Conservation (phyloP, 345 rosid species). For the Gossypium herbaceum region DNA sequence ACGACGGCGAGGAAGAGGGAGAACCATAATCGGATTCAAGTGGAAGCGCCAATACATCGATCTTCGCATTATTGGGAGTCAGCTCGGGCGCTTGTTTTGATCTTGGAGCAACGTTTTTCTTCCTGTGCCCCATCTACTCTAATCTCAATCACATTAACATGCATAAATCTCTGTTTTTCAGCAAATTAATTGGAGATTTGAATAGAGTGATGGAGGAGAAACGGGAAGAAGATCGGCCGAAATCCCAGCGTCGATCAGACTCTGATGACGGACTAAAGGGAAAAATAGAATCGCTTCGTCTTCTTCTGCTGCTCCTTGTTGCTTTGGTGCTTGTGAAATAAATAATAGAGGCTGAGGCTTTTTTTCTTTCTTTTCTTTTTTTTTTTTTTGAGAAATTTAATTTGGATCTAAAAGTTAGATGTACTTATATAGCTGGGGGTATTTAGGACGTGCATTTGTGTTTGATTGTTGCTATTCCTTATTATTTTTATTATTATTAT, state of each 20-base stretch:
- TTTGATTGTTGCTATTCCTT: no score
- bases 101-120: constrained; percentile 55
- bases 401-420: no score
- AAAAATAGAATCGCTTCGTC: background rate
- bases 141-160: constrained; percentile 33
- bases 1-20: constrained; percentile 21
- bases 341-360: background rate
- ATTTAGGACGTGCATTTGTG: no score
- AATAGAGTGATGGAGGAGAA: background rate
- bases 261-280: background rate
- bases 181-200: background rate
- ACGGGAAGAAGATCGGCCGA: constrained; percentile 32
- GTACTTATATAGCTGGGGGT: no score
- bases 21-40: constrained; percentile 29
- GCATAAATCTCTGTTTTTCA: constrained; percentile 16
- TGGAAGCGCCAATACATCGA: constrained; percentile 25
- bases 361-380: no score
- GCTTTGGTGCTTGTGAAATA: background rate
- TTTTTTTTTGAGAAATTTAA: no score
- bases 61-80: constrained; percentile 23
- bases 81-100: constrained; percentile 39
- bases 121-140: constrained; percentile 74
- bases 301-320: background rate
- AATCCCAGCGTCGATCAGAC: constrained; percentile 29
- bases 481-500: no score